These are phyloP conservation scores for Mycena vulgaris DNA, from an alignment of 768 basidiomycete species.

Conservation along the genomic window DNA sequence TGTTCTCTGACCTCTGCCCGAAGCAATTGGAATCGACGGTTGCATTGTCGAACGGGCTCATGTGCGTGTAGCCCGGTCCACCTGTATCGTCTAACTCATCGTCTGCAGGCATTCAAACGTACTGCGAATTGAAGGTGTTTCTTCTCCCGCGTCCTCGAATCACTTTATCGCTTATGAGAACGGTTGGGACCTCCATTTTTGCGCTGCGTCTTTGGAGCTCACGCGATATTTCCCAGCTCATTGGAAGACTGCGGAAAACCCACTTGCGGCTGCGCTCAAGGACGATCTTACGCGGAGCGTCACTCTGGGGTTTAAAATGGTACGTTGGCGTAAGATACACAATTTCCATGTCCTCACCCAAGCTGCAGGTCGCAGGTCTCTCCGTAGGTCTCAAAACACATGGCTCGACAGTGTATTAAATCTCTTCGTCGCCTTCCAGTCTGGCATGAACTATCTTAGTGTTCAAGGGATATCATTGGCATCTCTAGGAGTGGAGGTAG, in stretches of 20 bases:
- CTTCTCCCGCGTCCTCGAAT: not conserved
- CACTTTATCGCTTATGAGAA: slow-evolving; percentile 6
- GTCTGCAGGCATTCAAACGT: not conserved
- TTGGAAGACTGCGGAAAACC: slow-evolving; percentile 14
- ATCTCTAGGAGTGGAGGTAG: not conserved
- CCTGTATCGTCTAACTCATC: too few relatives aligned
- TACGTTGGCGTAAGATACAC: not conserved
- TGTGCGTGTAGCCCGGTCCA: not conserved
- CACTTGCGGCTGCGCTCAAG: slow-evolving; percentile 4
- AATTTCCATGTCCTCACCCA: too few relatives aligned
- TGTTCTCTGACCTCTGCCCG: not conserved
- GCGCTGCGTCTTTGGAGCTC: not conserved
- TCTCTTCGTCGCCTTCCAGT: not conserved
- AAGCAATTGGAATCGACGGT: slow-evolving; percentile 1
- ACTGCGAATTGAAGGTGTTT: not conserved
- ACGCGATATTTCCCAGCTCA: not conserved
- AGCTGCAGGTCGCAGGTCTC: not conserved
- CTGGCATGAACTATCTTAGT: slow-evolving; percentile 15
- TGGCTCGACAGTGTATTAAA: not conserved
- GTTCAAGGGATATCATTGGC: not conserved
- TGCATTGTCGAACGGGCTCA: not conserved
- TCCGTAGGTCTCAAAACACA: not conserved
- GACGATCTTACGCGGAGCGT: slow-evolving; percentile 1
- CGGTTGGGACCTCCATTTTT: too few relatives aligned
- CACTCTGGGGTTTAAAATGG: slow-evolving; percentile 15